Evolutionary conservation across 75 land plant genomes (phyloP).

Genomic region (Chamaecyparis obtusa): DNA sequence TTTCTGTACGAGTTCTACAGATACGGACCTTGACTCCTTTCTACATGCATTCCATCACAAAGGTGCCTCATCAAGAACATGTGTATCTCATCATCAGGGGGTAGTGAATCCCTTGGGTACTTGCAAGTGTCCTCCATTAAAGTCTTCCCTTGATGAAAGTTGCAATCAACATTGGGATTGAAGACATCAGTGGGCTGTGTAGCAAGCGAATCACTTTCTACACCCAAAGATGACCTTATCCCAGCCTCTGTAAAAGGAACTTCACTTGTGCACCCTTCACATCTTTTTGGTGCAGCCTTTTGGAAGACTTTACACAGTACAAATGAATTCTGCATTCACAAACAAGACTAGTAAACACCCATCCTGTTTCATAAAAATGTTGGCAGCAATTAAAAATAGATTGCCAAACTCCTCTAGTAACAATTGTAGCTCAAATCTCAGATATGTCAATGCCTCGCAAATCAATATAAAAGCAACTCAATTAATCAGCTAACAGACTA

Average conservation of each 20-base stretch:
- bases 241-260: neutral
- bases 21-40: no score
- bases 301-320: slow-evolving; percentile 11
- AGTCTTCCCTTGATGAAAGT: neutral
- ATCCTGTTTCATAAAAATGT: neutral
- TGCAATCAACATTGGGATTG: neutral
- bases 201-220: neutral
- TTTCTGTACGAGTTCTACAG: no score
- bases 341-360: no score
- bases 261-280: neutral
- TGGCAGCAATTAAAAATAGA: neutral
- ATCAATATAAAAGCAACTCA: neutral
- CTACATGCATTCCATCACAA: no score
- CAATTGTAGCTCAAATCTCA: neutral
- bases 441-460: neutral
- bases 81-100: neutral
- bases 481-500: neutral
- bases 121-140: neutral
- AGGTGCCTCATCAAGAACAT: neutral
- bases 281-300: neutral
- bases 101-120: neutral
- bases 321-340: neutral
- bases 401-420: neutral
- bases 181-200: neutral
- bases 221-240: neutral